These are phyloP conservation scores for Blastobotrys arbuscula DNA, from an alignment of 1,139 yeast genomes.

Conservation along the genomic window DNA sequence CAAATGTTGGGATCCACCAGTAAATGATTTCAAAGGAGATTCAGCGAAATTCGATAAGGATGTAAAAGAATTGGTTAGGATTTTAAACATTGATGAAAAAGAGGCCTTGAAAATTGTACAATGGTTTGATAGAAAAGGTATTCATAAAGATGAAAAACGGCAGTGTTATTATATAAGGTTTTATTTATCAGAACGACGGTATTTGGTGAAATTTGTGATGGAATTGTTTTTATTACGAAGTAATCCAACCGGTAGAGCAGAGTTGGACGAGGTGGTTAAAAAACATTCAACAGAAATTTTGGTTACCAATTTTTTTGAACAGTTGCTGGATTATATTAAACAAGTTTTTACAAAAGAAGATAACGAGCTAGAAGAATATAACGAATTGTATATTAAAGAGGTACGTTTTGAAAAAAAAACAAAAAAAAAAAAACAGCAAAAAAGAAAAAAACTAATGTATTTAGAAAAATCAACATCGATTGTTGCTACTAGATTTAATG, in stretches of 20 bases:
- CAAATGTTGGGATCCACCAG: conserved; percentile 22
- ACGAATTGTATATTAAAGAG: conserved; percentile 17
- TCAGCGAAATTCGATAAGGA: conserved; percentile 20
- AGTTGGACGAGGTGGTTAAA: conserved; percentile 8
- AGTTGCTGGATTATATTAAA: conserved; percentile 17
- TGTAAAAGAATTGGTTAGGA: conserved; percentile 19
- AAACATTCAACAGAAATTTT: conserved; percentile 24
- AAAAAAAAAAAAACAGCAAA: too few relatives aligned
- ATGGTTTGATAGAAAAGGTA: conserved; percentile 22
- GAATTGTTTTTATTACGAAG: conserved; percentile 16
- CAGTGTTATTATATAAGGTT: conserved; percentile 21
- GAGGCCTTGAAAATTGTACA: conserved; percentile 24
- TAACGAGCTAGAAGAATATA: conserved; percentile 13
- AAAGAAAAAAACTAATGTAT: not conserved
- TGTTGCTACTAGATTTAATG: conserved; percentile 28
- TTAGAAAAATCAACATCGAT: conserved; percentile 10
- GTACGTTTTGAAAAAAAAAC: too few relatives aligned
- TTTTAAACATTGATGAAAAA: conserved; percentile 22
- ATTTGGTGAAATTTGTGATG: conserved; percentile 20
- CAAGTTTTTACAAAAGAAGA: conserved; percentile 15
- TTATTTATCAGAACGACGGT: conserved; percentile 24
- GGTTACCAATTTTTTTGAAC: conserved; percentile 22
- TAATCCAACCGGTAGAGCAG: conserved; percentile 5
- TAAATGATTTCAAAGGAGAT: conserved; percentile 17
- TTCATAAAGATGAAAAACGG: conserved; percentile 18